These are phyloP conservation scores for Curvularia eragrostidis DNA, from an alignment of 2,329 filamentous ascomycete species.

Conservation along the genomic window DNA sequence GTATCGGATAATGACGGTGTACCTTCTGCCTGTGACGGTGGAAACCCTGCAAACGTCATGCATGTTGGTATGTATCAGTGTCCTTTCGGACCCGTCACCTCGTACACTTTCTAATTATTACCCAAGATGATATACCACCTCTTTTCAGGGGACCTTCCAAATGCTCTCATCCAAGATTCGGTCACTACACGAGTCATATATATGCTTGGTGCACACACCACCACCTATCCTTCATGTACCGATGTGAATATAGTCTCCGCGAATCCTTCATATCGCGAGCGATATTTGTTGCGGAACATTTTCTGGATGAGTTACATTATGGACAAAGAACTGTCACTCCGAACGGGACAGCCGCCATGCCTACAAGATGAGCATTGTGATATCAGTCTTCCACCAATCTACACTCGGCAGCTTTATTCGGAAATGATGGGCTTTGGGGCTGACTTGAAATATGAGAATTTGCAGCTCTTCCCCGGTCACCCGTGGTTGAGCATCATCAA, in stretches of 20 bases:
- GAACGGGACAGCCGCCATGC: background rate
- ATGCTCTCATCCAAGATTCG: background rate
- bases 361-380: background rate
- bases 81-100: background rate
- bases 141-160: background rate
- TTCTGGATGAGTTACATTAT: background rate
- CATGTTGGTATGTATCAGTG: slow-evolving; percentile 1
- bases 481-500: slow-evolving; percentile 1
- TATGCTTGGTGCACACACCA: background rate
- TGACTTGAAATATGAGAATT: background rate
- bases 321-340: background rate
- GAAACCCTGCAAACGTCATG: background rate
- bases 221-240: background rate
- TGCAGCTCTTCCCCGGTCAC: background rate
- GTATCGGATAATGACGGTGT: background rate
- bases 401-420: background rate
- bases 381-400: background rate
- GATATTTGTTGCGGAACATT: background rate
- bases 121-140: background rate
- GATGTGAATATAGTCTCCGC: background rate
- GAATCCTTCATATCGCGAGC: background rate
- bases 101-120: background rate
- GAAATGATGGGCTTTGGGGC: background rate
- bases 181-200: background rate
- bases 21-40: background rate